Evolutionary conservation across 1,284 basidiomycete species (phyloP).

Genomic region (Ceratobasidium sp.): DNA sequence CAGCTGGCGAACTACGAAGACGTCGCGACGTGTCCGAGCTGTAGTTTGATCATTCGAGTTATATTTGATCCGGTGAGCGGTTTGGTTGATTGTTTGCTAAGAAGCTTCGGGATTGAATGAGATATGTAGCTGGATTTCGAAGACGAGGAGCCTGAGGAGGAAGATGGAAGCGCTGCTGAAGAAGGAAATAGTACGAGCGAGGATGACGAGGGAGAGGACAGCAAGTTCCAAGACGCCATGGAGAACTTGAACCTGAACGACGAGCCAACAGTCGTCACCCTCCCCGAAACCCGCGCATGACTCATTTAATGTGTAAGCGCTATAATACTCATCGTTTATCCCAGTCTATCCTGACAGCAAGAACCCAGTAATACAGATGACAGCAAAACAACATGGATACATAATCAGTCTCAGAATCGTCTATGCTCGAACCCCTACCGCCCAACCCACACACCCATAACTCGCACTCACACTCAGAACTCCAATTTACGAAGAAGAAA

Average conservation of each 20-base stretch:
- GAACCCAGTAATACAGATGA: background rate
- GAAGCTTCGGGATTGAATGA: background rate
- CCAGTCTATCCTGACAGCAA: background rate
- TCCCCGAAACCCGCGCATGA: conserved; percentile 41
- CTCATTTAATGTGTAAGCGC: conserved; percentile 22
- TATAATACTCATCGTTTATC: background rate
- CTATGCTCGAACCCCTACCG: background rate
- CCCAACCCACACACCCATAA: background rate
- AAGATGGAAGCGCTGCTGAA: conserved; percentile 56
- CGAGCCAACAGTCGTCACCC: conserved; percentile 27
- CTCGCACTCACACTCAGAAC: background rate
- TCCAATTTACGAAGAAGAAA: background rate
- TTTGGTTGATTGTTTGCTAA: background rate
- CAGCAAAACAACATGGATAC: conserved; percentile 36
- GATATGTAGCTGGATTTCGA: conserved; percentile 53
- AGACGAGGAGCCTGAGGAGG: conserved; percentile 58
- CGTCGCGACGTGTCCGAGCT: conserved; percentile 97
- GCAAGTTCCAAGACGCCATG: conserved; percentile 69
- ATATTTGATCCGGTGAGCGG: conserved; percentile 91
- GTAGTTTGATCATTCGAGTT: conserved; percentile 91
- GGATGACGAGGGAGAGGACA: conserved; percentile 54
- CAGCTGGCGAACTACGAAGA: conserved; percentile 94
- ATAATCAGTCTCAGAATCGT: conserved; percentile 12
- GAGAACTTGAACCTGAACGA: conserved; percentile 66
- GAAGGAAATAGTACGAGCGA: conserved; percentile 45